These are phyloP conservation scores for Auricularia sp. DNA, from an alignment of 768 basidiomycete species.

Conservation along the genomic window DNA sequence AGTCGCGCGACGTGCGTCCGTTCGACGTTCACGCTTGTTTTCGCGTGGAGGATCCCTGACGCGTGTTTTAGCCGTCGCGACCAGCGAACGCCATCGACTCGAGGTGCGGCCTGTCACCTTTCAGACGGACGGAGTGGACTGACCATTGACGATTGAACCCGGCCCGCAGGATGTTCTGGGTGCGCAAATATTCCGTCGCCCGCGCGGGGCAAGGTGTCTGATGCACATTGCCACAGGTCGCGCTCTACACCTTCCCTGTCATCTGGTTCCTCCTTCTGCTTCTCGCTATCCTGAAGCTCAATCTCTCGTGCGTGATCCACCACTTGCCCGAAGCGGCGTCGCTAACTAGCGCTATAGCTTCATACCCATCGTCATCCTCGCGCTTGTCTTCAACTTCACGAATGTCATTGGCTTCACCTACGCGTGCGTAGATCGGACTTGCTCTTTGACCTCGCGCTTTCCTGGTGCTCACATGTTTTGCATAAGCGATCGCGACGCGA, in stretches of 20 bases:
- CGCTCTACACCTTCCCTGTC: slow-evolving; percentile 80
- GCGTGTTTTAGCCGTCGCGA: slow-evolving; percentile 55
- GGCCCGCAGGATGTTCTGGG: slow-evolving; percentile 81
- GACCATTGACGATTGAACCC: background rate
- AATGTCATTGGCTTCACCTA: slow-evolving; percentile 97
- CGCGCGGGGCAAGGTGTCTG: background rate
- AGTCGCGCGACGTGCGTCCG: slow-evolving; percentile 81
- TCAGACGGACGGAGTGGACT: background rate
- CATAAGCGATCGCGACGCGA: slow-evolving; percentile 79
- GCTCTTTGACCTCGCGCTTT: background rate
- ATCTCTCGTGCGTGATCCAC: slow-evolving; percentile 55
- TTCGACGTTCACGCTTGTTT: background rate
- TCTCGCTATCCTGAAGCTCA: slow-evolving; percentile 82
- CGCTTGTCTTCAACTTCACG: slow-evolving; percentile 90
- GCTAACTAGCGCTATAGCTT: slow-evolving; percentile 42
- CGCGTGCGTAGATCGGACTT: slow-evolving; percentile 43
- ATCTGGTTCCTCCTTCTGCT: slow-evolving; percentile 83
- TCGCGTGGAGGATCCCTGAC: background rate
- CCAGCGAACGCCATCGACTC: slow-evolving; percentile 85
- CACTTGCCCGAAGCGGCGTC: background rate
- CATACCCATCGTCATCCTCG: slow-evolving; percentile 87
- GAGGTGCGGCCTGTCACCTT: slow-evolving; percentile 39
- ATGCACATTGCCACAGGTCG: slow-evolving; percentile 42
- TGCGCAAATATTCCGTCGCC: slow-evolving; percentile 25
- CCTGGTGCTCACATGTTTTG: background rate